A percentile compares a stretch with the other conserved stretches of the same genome.
Evolutionary conservation across 768 basidiomycete genomes (phyloP).

Genomic region (Coprinopsis sp.): DNA sequence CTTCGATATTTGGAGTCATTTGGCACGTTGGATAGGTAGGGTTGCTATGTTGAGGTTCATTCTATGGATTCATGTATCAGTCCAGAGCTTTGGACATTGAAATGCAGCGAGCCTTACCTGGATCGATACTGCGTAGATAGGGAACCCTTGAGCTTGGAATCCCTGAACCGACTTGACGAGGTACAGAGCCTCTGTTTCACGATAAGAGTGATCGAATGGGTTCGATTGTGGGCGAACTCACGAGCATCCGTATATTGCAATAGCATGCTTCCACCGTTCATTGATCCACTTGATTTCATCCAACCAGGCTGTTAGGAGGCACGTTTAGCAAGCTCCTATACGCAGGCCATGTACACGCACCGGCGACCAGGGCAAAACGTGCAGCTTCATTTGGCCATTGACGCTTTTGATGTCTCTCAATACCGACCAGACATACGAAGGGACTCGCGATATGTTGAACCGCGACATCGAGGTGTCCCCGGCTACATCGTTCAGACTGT

Average conservation of each 20-base stretch:
- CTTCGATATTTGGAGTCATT: conserved; percentile 53
- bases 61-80: too few species aligned
- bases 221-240: too few species aligned
- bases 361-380: conserved; percentile 61
- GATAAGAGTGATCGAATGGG: neutral
- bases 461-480: conserved; percentile 54
- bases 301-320: conserved; percentile 55
- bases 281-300: conserved; percentile 68
- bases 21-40: conserved; percentile 64
- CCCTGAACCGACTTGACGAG: conserved; percentile 70
- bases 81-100: too few species aligned
- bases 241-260: conserved; percentile 44
- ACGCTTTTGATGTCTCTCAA: conserved; percentile 59
- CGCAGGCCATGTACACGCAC: conserved; percentile 32
- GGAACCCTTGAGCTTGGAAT: conserved; percentile 56
- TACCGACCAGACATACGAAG: conserved; percentile 59
- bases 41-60: conserved; percentile 53
- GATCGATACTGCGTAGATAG: conserved; percentile 59
- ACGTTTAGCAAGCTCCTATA: conserved; percentile 8
- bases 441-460: conserved; percentile 56
- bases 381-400: conserved; percentile 37
- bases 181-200: conserved; percentile 64
- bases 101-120: conserved; percentile 27
- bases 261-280: conserved; percentile 61
- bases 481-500: conserved; percentile 58